Conservation (phyloP, 2,329 filamentous ascomycete species). For the Apiospora rasikravindrae region DNA sequence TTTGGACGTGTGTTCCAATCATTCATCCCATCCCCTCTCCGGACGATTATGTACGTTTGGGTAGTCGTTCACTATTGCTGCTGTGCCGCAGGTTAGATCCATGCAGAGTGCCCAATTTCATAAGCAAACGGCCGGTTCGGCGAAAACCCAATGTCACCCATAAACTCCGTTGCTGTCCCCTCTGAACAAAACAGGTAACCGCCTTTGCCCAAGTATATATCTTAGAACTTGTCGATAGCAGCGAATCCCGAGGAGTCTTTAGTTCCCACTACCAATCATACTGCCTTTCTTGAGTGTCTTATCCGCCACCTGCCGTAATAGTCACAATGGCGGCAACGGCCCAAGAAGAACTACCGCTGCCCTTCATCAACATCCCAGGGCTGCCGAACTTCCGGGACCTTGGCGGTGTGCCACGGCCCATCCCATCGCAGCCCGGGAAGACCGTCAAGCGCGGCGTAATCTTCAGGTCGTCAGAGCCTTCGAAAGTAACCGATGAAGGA, state of each 20-base stretch:
- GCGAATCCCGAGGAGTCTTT: not conserved
- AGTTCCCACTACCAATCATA: too few relatives aligned
- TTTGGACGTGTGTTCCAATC: not conserved
- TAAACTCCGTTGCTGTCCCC: not conserved
- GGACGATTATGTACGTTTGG: too few relatives aligned
- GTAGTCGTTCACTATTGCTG: not conserved
- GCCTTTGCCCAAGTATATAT: not conserved
- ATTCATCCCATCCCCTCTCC: not conserved
- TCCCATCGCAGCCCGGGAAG: constrained; percentile 41
- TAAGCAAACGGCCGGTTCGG: not conserved
- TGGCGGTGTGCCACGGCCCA: constrained; percentile 57
- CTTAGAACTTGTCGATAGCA: not conserved
- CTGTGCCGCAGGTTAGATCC: not conserved
- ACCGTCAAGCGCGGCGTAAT: constrained; percentile 58
- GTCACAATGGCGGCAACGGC: constrained; percentile 45
- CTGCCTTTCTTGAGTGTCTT: not conserved
- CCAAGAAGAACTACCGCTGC: constrained; percentile 37
- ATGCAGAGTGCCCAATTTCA: not conserved
- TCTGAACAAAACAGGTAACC: not conserved
- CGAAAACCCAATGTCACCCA: not conserved
- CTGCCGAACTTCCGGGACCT: constrained; percentile 73
- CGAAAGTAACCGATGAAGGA: constrained; percentile 59
- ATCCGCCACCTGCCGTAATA: too few relatives aligned
- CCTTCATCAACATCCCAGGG: constrained; percentile 59
- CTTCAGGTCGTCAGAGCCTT: constrained; percentile 74